Conservation (phyloP, 345 rosid genomes). For the Erodium maritimum region DNA sequence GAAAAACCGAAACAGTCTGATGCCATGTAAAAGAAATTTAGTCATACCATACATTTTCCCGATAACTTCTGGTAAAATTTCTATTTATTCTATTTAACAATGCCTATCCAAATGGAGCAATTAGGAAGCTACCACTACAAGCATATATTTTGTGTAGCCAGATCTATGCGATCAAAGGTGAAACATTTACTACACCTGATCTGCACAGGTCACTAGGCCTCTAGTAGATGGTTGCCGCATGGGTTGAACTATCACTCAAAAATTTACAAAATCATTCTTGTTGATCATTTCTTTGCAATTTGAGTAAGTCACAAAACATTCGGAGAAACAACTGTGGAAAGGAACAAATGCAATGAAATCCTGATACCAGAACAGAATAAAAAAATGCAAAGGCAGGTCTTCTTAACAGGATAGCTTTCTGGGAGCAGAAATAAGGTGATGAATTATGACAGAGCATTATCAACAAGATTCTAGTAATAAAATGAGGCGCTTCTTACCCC, state of each 20-base stretch:
- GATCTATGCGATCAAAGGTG: background rate
- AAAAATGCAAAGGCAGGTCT: background rate
- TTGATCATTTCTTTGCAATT: background rate
- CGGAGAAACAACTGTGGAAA: background rate
- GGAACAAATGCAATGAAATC: background rate
- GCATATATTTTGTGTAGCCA: background rate
- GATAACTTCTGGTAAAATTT: no score
- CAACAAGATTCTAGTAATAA: constrained; percentile 4
- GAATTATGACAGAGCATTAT: background rate
- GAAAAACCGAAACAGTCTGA: no score
- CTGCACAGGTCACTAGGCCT: background rate
- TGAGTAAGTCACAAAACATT: background rate
- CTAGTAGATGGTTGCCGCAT: background rate
- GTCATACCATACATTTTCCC: no score
- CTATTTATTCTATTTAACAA: no score
- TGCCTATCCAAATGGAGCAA: no score
- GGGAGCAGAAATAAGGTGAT: background rate
- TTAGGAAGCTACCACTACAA: no score
- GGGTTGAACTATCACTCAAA: background rate
- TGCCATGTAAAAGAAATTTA: no score
- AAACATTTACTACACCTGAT: background rate
- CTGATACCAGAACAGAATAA: background rate
- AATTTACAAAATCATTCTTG: background rate
- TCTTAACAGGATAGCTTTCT: background rate
- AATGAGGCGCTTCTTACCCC: constrained; percentile 41